Conservation (phyloP, 495 filamentous ascomycete species). For the Talaromyces nanjingensis region DNA sequence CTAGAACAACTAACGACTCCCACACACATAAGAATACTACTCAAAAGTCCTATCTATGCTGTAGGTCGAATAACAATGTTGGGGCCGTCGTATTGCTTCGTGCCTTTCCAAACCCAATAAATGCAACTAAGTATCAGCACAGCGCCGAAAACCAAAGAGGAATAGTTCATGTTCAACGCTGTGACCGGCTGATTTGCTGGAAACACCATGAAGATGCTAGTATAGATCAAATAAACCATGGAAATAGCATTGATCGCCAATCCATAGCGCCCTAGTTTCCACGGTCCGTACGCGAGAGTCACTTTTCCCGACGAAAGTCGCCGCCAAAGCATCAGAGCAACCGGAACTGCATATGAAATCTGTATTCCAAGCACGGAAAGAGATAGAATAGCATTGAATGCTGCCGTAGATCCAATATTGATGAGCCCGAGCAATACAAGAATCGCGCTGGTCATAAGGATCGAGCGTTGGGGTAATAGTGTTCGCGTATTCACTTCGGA, state of each 20-base stretch:
- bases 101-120: slow-evolving; percentile 17
- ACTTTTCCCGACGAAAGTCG: slow-evolving; percentile 24
- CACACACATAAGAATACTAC: neutral
- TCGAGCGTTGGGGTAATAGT: neutral
- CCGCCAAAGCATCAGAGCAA: slow-evolving; percentile 39
- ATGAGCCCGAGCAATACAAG: slow-evolving; percentile 43
- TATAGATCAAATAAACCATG: slow-evolving; percentile 25
- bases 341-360: slow-evolving; percentile 44
- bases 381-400: slow-evolving; percentile 41
- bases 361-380: slow-evolving; percentile 32
- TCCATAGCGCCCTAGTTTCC: slow-evolving; percentile 43
- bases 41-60: neutral
- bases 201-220: slow-evolving; percentile 33
- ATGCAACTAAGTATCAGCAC: slow-evolving; percentile 21
- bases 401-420: slow-evolving; percentile 43
- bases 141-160: slow-evolving; percentile 26
- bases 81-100: slow-evolving; percentile 14
- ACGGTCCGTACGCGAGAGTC: slow-evolving; percentile 35
- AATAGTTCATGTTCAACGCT: slow-evolving; percentile 36
- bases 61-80: neutral
- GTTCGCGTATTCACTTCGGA: neutral
- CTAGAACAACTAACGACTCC: neutral
- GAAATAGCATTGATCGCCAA: slow-evolving; percentile 31
- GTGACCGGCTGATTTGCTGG: slow-evolving; percentile 25
- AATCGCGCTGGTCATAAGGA: slow-evolving; percentile 36